Conservation (phyloP, 768 basidiomycete species). For the Naganishia vishniacii region DNA sequence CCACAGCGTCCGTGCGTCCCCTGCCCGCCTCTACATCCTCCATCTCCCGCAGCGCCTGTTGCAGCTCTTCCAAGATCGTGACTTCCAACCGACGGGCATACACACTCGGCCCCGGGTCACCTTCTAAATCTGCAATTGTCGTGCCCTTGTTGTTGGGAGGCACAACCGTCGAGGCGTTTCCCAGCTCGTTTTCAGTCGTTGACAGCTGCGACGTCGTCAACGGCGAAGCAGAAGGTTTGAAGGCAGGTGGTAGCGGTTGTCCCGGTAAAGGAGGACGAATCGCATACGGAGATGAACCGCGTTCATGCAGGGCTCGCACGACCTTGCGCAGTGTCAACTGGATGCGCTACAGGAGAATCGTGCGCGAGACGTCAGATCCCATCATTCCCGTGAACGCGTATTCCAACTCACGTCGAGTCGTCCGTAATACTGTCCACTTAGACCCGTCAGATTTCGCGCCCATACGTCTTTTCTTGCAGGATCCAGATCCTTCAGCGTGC, state of each 20-base stretch:
- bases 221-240: neutral
- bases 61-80: conserved; percentile 18
- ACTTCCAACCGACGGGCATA: conserved; percentile 23
- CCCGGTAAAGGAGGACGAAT: neutral
- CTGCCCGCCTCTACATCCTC: neutral
- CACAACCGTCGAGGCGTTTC: no score
- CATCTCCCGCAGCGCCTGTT: conserved; percentile 16
- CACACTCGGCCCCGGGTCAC: conserved; percentile 10
- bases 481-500: conserved; percentile 17
- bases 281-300: conserved; percentile 5
- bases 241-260: neutral
- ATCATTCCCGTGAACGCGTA: neutral
- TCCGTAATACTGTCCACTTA: conserved; percentile 26
- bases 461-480: conserved; percentile 20
- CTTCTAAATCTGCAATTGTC: neutral
- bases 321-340: conserved; percentile 23
- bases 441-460: conserved; percentile 23
- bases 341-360: conserved; percentile 1
- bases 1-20: no score
- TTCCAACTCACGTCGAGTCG: conserved; percentile 15
- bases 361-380: neutral
- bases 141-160: no score
- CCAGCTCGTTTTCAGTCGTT: no score
- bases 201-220: neutral
- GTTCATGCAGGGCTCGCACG: conserved; percentile 4